phyloP scores from a whole-genome alignment of 495 filamentous ascomycete species.

The Annulohypoxylon maeteangense region DNA sequence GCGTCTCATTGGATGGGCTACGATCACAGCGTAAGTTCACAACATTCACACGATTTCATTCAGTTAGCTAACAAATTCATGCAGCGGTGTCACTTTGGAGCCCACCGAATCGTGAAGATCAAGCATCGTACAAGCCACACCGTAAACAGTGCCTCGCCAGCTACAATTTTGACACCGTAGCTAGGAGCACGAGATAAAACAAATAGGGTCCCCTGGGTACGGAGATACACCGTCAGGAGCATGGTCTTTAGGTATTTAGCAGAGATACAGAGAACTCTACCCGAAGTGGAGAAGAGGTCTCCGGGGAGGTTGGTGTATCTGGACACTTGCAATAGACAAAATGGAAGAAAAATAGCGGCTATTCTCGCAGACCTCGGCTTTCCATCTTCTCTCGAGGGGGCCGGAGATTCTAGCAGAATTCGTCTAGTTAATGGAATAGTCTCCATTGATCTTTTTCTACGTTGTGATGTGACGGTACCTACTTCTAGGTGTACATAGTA shows the following conservation, averaged over 20 bases:
- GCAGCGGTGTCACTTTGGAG: slow-evolving; percentile 55
- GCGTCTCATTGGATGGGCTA: slow-evolving; percentile 98
- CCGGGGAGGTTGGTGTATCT: slow-evolving; percentile 19
- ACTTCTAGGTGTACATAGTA: neutral
- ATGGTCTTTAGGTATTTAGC: slow-evolving; percentile 8
- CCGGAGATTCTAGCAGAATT: neutral
- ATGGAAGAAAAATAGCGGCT: neutral
- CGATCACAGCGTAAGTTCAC: slow-evolving; percentile 67
- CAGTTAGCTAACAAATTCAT: slow-evolving; percentile 24
- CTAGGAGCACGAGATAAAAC: neutral
- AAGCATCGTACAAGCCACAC: neutral
- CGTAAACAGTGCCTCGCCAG: neutral
- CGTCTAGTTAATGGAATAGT: slow-evolving; percentile 2
- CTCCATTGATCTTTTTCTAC: neutral
- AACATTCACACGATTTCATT: neutral
- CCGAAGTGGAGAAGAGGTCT: slow-evolving; percentile 1
- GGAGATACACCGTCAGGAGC: slow-evolving; percentile 2
- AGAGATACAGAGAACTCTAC: slow-evolving; percentile 5
- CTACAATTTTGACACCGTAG: slow-evolving; percentile 4
- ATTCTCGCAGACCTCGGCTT: neutral
- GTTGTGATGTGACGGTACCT: neutral
- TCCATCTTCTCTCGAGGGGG: neutral
- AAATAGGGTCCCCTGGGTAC: slow-evolving; percentile 4
- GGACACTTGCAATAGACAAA: slow-evolving; percentile 6
- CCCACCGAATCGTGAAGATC: slow-evolving; percentile 43